Base-by-base conservation (phyloP, 2,329 filamentous ascomycete genomes). In the Pyrenochaeta sp. region DNA sequence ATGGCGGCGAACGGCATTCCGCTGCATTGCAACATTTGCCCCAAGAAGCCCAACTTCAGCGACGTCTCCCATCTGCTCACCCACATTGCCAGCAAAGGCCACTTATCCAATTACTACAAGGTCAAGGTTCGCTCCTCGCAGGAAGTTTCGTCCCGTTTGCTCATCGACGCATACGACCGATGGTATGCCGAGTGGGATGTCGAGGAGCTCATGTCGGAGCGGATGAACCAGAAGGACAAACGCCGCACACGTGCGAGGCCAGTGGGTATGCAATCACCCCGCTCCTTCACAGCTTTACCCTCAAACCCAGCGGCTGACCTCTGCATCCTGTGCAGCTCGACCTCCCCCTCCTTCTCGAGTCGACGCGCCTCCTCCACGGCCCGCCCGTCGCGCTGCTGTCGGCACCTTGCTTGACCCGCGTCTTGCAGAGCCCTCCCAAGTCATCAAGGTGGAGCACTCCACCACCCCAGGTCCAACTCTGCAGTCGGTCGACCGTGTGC, bases 31-130 rank as follows among this genome's bases (percentile, higher is more conserved):
- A 85, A 80, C 63, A 86, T 96, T 57, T 97, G 93, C 68, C 87
- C 88, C 23, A 89, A 87, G 56, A 81, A 81, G 48, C 89, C 90
- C 26, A 82, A 74, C 20, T 96, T 96, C 74, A 96, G 90, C 42
- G 93, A 97, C 71, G 79, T 91, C 30, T 96, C 92, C 22, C 93
- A 96, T 71, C 78, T 96, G 24, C 82, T 97, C 65, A 97, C 93
- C 9, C 93, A 97, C 67, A 84, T 96, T 51, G 85, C 88, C 47
- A 96, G 92, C 53, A 96, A 96, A 68, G 88, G 88, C n/a, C 93
- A 97, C 68, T 77, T 96, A 22, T 86, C 90, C 47, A 83, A 90
- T 66, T 85, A 89, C 61, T 95, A 92, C 75, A 90, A 90, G 63
- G 80, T 90, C 38, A 86, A 90, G 60, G 83, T 96, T 55, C 83